These are phyloP conservation scores for Escovopsis sp. DNA, from an alignment of 2,329 filamentous ascomycete species.

Conservation along the genomic window DNA sequence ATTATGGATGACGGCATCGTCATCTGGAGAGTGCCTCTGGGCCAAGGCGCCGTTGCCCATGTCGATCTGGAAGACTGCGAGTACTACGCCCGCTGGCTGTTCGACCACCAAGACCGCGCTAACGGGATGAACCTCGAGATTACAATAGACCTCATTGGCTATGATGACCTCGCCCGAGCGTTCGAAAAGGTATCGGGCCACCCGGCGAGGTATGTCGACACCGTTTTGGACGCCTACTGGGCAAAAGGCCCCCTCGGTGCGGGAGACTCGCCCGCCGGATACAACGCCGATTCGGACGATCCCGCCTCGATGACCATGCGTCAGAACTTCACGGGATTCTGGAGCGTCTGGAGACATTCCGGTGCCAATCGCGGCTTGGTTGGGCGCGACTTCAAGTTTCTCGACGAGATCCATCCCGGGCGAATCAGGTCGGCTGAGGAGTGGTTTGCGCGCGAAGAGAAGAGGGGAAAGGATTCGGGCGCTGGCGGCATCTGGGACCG, in stretches of 20 bases:
- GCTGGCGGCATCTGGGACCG: slow-evolving; percentile 7
- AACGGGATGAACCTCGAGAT: slow-evolving; percentile 31
- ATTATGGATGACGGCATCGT: slow-evolving; percentile 24
- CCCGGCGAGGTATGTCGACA: slow-evolving; percentile 25
- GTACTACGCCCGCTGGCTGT: slow-evolving; percentile 31
- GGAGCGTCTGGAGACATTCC: slow-evolving; percentile 29
- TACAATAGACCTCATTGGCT: slow-evolving; percentile 26
- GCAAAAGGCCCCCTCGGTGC: slow-evolving; percentile 6
- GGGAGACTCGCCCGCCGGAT: slow-evolving; percentile 18
- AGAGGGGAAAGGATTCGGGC: slow-evolving; percentile 11
- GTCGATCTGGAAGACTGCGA: slow-evolving; percentile 32
- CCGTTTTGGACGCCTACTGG: slow-evolving; percentile 21
- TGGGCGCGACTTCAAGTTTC: slow-evolving; percentile 29
- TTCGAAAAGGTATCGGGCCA: slow-evolving; percentile 29
- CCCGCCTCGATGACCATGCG: slow-evolving; percentile 22
- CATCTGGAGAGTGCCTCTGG: slow-evolving; percentile 27
- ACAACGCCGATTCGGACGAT: slow-evolving; percentile 18
- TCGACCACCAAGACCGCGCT: slow-evolving; percentile 28
- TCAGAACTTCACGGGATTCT: slow-evolving; percentile 37
- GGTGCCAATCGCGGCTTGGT: slow-evolving; percentile 27
- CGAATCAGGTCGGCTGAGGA: slow-evolving; percentile 34
- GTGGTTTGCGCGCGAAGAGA: slow-evolving; percentile 28
- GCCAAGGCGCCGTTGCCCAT: slow-evolving; percentile 24
- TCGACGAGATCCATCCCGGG: slow-evolving; percentile 36
- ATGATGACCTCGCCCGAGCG: slow-evolving; percentile 24